Evolutionary conservation across 768 basidiomycete species (phyloP).

Genomic region (Suillus clintonianus): DNA sequence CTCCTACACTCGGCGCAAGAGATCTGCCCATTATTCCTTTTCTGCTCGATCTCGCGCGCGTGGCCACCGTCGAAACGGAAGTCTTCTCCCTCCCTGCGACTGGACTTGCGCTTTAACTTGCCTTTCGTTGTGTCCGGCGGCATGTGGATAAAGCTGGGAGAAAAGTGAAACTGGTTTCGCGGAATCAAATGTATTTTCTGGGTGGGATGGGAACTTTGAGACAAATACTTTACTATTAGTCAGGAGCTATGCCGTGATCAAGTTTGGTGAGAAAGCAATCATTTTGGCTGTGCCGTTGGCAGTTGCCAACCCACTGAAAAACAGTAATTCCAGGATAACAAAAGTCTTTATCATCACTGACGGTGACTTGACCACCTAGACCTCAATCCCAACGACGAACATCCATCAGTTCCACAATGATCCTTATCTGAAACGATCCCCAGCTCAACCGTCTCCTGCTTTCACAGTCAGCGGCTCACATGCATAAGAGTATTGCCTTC

Average conservation of each 20-base stretch:
- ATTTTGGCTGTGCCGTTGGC: not conserved
- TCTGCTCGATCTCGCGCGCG: conserved; percentile 70
- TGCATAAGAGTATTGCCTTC: not conserved
- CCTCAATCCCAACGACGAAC: too few species aligned
- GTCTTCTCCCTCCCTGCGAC: conserved; percentile 52
- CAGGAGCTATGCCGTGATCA: not conserved
- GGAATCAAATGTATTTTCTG: conserved; percentile 15
- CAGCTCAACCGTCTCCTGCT: too few species aligned
- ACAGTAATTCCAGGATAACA: not conserved
- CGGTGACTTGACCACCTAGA: too few species aligned
- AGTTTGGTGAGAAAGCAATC: conserved; percentile 16
- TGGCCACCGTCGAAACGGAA: conserved; percentile 53
- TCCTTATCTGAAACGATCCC: too few species aligned
- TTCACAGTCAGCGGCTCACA: not conserved
- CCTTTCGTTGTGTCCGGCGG: conserved; percentile 55
- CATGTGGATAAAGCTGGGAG: conserved; percentile 37
- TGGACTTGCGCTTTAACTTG: conserved; percentile 50
- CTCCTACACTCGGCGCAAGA: conserved; percentile 82
- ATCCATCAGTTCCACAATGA: too few species aligned
- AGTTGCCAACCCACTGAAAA: not conserved
- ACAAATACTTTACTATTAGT: not conserved
- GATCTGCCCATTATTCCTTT: conserved; percentile 74
- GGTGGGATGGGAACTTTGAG: conserved; percentile 17
- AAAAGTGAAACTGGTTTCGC: conserved; percentile 7
- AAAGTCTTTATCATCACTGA: not conserved